These are phyloP conservation scores for Aspergillus terreus DNA, from an alignment of 2,329 filamentous ascomycete genomes.

Conservation along the genomic window DNA sequence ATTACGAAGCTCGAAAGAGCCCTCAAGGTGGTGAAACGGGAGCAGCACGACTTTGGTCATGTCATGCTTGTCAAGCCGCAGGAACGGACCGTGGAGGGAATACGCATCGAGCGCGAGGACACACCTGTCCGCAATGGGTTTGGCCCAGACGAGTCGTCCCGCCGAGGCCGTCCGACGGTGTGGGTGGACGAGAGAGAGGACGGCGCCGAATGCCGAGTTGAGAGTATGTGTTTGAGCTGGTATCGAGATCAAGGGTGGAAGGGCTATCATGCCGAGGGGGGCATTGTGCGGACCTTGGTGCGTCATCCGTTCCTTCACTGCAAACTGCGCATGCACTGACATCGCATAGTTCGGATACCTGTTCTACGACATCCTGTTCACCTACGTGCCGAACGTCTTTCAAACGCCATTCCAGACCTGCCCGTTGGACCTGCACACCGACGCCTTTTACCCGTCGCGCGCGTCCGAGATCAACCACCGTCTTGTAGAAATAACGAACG, in stretches of 20 bases:
- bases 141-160: constrained; percentile 15
- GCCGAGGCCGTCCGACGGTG: constrained; percentile 58
- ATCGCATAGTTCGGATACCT: constrained; percentile 68
- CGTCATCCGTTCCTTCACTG: constrained; percentile 5
- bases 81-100: constrained; percentile 71
- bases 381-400: constrained; percentile 94
- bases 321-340: too few species aligned
- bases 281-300: constrained; percentile 79
- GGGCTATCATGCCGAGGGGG: constrained; percentile 89
- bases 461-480: constrained; percentile 85
- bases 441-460: constrained; percentile 84
- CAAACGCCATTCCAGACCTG: constrained; percentile 94
- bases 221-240: constrained; percentile 87
- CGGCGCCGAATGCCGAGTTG: constrained; percentile 75
- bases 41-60: constrained; percentile 91
- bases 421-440: constrained; percentile 86
- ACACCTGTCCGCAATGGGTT: constrained; percentile 19
- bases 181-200: constrained; percentile 75
- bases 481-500: constrained; percentile 83
- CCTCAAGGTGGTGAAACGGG: constrained; percentile 74
- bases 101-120: constrained; percentile 66
- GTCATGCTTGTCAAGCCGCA: constrained; percentile 71
- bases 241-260: constrained; percentile 86
- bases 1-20: constrained; percentile 85
- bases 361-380: constrained; percentile 89